Evolutionary conservation across 2,329 filamentous ascomycete genomes (phyloP), one percentile per base, ranked within the genome.

Genomic region (Aciculosporium take): DNA sequence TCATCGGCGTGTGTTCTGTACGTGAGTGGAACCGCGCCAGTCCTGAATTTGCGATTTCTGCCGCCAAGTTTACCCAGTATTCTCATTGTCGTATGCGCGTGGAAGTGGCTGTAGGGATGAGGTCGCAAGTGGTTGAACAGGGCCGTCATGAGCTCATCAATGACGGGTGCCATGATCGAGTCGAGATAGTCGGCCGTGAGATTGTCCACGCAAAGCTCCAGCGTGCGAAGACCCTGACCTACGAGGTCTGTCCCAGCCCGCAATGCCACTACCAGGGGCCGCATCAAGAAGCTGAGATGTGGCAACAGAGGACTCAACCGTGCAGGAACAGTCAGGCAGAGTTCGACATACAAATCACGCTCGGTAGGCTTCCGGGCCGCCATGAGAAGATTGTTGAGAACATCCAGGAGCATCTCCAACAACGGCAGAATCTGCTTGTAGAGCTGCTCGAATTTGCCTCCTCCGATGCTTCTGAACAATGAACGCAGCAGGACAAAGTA

Each of bases 381-480:
- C 61, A 93, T 70, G 25, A 99, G 71, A 12, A 98, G 69, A 49
- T 89, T 98, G 63, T 98, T 98, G 45, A 99, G 79, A 10, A 95
- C 93, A 56, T 98, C 91, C 17, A 99, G 69, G 3, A 98, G 72
- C 87, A 98, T 98, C 63, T 99, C 91, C 5, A 99, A 71, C 3
- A 99, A 71, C 9, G 91, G 91, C 10, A 99, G 65, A 35, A 99
- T 94, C 59, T 96, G 89, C 65, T 98, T 98, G 61, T 99, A 99
- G 1, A 98, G 71, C 50, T 95, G 84, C 65, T 99, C 91, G 50
- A 98, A 99, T 47, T 94, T 83, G 7, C 91, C 93, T 38, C 91
- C 93, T 18, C 91, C 91, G 40, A 99, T 99, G 56, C 89, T 96
- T 43, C 91, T 70, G 60, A 99, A 99, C 2, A 99, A 67, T 0